Percentiles rank a stretch among this genome's conserved stretches.
These are phyloP conservation scores for Rhypophila decipiens DNA, from an alignment of 495 filamentous ascomycete species.

Conservation along the genomic window DNA sequence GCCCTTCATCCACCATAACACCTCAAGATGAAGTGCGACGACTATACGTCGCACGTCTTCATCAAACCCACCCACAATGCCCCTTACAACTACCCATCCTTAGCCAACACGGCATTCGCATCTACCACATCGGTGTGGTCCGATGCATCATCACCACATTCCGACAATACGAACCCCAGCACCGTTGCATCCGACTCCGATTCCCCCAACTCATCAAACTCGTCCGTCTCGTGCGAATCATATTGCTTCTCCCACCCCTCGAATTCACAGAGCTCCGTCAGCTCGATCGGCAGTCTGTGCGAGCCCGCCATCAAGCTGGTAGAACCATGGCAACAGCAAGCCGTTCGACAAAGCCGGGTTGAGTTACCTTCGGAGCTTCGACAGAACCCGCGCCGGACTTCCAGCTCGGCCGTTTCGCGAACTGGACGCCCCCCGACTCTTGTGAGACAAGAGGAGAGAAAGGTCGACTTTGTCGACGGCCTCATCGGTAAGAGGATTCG, in stretches of 20 bases:
- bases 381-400: constrained; percentile 77
- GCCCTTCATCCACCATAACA: constrained; percentile 23
- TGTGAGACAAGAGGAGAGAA: constrained; percentile 85
- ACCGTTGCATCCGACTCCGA: constrained; percentile 34
- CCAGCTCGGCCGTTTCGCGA: constrained; percentile 43
- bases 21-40: constrained; percentile 49
- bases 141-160: constrained; percentile 54
- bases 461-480: constrained; percentile 92
- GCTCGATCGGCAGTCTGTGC: constrained; percentile 21
- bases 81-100: constrained; percentile 61
- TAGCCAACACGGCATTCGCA: constrained; percentile 65
- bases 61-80: constrained; percentile 38
- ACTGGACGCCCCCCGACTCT: constrained; percentile 71
- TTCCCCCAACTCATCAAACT: not conserved
- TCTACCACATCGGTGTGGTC: constrained; percentile 78
- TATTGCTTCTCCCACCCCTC: constrained; percentile 26
- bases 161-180: constrained; percentile 33
- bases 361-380: constrained; percentile 61
- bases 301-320: constrained; percentile 19
- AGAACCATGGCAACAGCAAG: constrained; percentile 25
- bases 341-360: constrained; percentile 22
- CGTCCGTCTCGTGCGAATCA: constrained; percentile 27
- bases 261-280: constrained; percentile 23
- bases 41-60: constrained; percentile 40
- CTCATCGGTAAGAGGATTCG: constrained; percentile 82